Conservation (phyloP, 148 eudicot genomes). For the Rhododendron henanense region DNA sequence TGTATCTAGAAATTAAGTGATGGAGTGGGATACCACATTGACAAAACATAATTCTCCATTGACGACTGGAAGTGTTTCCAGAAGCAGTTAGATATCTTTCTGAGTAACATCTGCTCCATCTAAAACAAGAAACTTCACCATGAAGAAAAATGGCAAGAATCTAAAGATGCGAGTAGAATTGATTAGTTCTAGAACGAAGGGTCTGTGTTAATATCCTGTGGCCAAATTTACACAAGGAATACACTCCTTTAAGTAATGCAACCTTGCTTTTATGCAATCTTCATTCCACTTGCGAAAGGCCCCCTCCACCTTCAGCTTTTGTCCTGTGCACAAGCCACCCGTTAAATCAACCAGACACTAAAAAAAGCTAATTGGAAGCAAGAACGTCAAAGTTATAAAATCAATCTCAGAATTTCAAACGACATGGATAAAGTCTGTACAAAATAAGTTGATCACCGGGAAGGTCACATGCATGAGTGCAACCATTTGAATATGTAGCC, state of each 20-base stretch:
- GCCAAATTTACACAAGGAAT: conserved; percentile 1
- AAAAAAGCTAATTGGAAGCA: neutral
- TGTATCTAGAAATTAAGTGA: neutral
- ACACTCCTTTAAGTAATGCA: neutral
- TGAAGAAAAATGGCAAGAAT: neutral
- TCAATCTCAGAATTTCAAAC: neutral
- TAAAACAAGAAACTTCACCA: neutral
- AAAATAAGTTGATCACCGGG: neutral
- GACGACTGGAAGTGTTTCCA: neutral
- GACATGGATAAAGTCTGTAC: neutral
- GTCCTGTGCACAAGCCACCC: conserved; percentile 10
- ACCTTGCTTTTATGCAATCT: neutral
- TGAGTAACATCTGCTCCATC: neutral
- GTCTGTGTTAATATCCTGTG: neutral
- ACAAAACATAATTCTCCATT: neutral
- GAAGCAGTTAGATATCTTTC: neutral
- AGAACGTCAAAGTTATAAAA: neutral
- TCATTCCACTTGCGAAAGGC: conserved; percentile 21
- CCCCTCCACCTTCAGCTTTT: conserved; percentile 19
- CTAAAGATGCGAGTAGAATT: no score
- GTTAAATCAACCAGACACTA: neutral
- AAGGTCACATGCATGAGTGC: neutral
- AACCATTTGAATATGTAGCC: neutral
- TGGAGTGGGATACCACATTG: neutral
- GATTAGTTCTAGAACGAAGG: neutral